Evolutionary conservation across 208 protist genomes (phyloP).

Genomic region (Kentomonas sorsogonicus): DNA sequence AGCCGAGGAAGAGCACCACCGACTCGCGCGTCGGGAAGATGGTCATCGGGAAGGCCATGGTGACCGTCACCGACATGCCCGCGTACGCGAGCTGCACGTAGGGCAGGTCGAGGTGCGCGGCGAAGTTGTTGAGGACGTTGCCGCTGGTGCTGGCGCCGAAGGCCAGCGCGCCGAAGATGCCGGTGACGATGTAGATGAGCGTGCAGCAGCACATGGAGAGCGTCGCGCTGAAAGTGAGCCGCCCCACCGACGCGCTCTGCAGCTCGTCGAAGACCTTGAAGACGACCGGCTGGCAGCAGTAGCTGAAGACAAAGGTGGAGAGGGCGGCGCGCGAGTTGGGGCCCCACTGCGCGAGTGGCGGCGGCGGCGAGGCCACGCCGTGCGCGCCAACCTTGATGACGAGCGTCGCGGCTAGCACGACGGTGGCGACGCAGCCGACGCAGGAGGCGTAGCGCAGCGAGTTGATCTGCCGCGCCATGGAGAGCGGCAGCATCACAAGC

Average conservation of each 20-base stretch:
- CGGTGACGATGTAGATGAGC: constrained; percentile 58
- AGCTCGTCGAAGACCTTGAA: constrained; percentile 73
- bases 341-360: constrained; percentile 15
- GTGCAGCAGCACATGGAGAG: constrained; percentile 58
- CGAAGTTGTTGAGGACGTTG: constrained; percentile 79
- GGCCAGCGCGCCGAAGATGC: constrained; percentile 55
- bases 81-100: constrained; percentile 59
- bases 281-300: constrained; percentile 77
- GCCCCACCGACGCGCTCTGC: constrained; percentile 32
- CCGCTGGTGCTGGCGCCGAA: constrained; percentile 51
- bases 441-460: constrained; percentile 73
- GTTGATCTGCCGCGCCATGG: constrained; percentile 52
- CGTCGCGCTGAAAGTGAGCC: constrained; percentile 49
- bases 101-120: constrained; percentile 27
- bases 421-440: constrained; percentile 49
- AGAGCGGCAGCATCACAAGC: constrained; percentile 78
- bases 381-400: constrained; percentile 20
- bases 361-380: background rate
- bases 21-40: constrained; percentile 79
- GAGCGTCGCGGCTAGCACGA: constrained; percentile 48
- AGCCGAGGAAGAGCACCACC: constrained; percentile 53
- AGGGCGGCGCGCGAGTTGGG: constrained; percentile 32
- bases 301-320: constrained; percentile 71
- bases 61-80: constrained; percentile 63
- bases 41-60: constrained; percentile 79